Conservation (phyloP, 179 eudicot genomes). For the Monotropa hypopitys region DNA sequence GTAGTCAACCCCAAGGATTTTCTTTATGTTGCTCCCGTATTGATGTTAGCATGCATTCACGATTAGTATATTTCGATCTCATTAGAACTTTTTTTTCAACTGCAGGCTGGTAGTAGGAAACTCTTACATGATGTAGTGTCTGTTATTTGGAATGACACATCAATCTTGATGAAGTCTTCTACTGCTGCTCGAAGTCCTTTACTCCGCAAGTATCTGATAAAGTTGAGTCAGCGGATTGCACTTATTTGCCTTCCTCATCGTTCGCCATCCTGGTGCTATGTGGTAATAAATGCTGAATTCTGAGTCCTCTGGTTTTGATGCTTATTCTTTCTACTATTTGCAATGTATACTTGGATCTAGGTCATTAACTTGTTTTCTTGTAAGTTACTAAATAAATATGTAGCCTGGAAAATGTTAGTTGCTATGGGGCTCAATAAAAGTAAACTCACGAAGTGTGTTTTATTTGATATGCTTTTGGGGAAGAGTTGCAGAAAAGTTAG, state of each 20-base stretch:
- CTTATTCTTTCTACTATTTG: neutral
- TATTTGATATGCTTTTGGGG: neutral
- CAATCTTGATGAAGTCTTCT: conserved; percentile 53
- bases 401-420: neutral
- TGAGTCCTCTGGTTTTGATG: neutral
- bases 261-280: conserved; percentile 80
- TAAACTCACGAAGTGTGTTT: neutral
- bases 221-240: conserved; percentile 79
- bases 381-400: neutral
- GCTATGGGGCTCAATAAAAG: neutral
- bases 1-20: neutral
- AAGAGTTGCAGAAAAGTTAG: neutral
- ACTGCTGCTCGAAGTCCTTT: conserved; percentile 70
- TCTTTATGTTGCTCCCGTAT: neutral
- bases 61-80: neutral
- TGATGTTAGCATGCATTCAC: neutral
- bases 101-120: conserved; percentile 71
- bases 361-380: neutral
- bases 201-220: conserved; percentile 81
- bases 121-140: conserved; percentile 49
- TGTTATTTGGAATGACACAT: conserved; percentile 66
- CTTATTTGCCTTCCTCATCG: conserved; percentile 72
- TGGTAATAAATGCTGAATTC: conserved; percentile 38
- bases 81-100: neutral
- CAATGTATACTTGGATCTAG: neutral